These are phyloP conservation scores for Entomophthora muscae DNA, from an alignment of 371 early-diverging fungal genomes.

Conservation along the genomic window DNA sequence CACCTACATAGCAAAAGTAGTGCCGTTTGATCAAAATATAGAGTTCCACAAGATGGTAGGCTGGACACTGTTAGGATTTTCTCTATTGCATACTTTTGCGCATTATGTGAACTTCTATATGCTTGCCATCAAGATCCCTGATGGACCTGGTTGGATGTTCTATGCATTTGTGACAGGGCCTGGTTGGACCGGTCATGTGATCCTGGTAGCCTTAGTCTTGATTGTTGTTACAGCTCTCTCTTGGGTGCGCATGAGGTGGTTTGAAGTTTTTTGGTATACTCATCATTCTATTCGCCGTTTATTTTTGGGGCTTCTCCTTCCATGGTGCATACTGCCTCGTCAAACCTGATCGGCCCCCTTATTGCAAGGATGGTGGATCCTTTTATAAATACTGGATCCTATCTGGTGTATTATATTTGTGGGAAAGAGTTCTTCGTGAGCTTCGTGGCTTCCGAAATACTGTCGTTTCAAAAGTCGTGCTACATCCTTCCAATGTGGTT, in stretches of 20 bases:
- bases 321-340: slow-evolving; percentile 77
- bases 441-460: slow-evolving; percentile 44
- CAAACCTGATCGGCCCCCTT: slow-evolving; percentile 40
- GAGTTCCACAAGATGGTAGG: slow-evolving; percentile 67
- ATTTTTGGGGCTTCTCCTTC: slow-evolving; percentile 55
- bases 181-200: slow-evolving; percentile 59
- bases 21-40: slow-evolving; percentile 68
- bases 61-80: slow-evolving; percentile 51
- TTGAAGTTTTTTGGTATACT: slow-evolving; percentile 68
- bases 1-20: slow-evolving; percentile 45
- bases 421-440: slow-evolving; percentile 56
- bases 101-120: slow-evolving; percentile 59
- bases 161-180: slow-evolving; percentile 42
- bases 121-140: slow-evolving; percentile 12
- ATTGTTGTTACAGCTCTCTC: slow-evolving; percentile 51
- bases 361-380: slow-evolving; percentile 43
- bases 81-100: slow-evolving; percentile 41
- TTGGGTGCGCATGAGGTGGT: slow-evolving; percentile 36
- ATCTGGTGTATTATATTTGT: slow-evolving; percentile 39
- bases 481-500: slow-evolving; percentile 45
- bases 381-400: slow-evolving; percentile 72
- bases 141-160: slow-evolving; percentile 14
- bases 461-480: slow-evolving; percentile 38
- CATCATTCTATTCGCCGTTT: slow-evolving; percentile 69
- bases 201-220: slow-evolving; percentile 39